Evolutionary conservation across 345 rosid species (phyloP).

Genomic region (Syzygium aromaticum): DNA sequence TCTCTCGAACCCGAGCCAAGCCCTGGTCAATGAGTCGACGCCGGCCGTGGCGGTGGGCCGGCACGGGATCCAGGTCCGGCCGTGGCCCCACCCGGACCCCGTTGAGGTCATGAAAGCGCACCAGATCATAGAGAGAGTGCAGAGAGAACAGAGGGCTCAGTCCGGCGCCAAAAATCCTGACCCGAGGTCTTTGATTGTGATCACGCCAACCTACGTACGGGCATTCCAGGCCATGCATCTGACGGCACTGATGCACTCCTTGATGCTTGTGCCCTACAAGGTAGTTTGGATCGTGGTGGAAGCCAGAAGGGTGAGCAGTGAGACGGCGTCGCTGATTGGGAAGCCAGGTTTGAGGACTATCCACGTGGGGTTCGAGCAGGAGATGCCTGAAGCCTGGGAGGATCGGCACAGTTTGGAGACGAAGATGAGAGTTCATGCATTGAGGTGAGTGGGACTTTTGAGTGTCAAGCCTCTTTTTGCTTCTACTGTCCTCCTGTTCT

Average conservation of each 20-base stretch:
- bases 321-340: conserved; percentile 54
- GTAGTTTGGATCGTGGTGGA: conserved; percentile 93
- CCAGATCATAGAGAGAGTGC: conserved; percentile 74
- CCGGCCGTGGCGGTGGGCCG: conserved; percentile 82
- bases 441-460: conserved; percentile 33
- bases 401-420: conserved; percentile 57
- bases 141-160: conserved; percentile 71
- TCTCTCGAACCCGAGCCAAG: conserved; percentile 5
- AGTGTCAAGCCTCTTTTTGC: background rate
- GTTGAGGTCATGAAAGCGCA: conserved; percentile 93
- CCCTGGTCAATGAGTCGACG: conserved; percentile 14
- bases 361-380: conserved; percentile 51
- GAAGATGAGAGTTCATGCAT: conserved; percentile 76
- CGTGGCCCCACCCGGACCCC: conserved; percentile 96
- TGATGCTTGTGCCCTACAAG: conserved; percentile 80
- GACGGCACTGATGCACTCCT: conserved; percentile 83
- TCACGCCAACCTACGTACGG: conserved; percentile 87
- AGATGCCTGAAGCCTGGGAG: conserved; percentile 75
- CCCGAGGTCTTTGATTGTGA: conserved; percentile 51
- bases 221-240: conserved; percentile 85
- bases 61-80: conserved; percentile 98
- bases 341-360: conserved; percentile 51
- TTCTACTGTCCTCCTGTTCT: background rate
- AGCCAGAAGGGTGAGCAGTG: conserved; percentile 70
- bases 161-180: conserved; percentile 44